Evolutionary conservation across 2,329 filamentous ascomycete genomes (phyloP).

Genomic region (Hirsutella rhossiliensis): DNA sequence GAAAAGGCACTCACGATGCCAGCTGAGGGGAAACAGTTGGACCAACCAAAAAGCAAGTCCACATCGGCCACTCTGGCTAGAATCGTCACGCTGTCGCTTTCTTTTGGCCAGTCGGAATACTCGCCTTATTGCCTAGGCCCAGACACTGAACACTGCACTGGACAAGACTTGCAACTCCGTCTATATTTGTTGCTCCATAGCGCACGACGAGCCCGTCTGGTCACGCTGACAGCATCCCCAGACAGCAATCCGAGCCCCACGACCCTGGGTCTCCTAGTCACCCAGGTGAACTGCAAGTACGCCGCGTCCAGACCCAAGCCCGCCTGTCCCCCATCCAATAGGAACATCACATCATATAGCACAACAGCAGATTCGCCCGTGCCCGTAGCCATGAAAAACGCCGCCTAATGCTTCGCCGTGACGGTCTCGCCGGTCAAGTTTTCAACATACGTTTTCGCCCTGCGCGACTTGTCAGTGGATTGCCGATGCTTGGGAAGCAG

Average conservation of each 20-base stretch:
- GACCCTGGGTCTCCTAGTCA: neutral
- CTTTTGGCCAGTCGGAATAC: too few relatives aligned
- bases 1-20: too few relatives aligned
- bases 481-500: constrained; percentile 2
- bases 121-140: too few relatives aligned
- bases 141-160: neutral
- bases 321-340: neutral
- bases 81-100: too few relatives aligned
- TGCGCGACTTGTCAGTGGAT: constrained; percentile 22
- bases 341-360: neutral
- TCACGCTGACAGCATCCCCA: neutral
- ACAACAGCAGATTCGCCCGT: neutral
- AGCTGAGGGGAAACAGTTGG: too few relatives aligned
- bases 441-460: constrained; percentile 56
- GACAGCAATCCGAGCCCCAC: neutral
- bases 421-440: constrained; percentile 52
- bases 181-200: neutral
- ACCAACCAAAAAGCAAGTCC: too few relatives aligned
- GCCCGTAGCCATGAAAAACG: constrained; percentile 11
- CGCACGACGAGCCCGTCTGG: neutral
- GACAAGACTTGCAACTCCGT: neutral
- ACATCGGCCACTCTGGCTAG: too few relatives aligned
- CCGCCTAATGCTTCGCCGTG: constrained; percentile 54
- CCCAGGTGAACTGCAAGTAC: neutral
- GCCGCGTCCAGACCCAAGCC: neutral